Base-by-base conservation (phyloP, 2,329 filamentous ascomycete species). In the Aspergillus unguis region DNA sequence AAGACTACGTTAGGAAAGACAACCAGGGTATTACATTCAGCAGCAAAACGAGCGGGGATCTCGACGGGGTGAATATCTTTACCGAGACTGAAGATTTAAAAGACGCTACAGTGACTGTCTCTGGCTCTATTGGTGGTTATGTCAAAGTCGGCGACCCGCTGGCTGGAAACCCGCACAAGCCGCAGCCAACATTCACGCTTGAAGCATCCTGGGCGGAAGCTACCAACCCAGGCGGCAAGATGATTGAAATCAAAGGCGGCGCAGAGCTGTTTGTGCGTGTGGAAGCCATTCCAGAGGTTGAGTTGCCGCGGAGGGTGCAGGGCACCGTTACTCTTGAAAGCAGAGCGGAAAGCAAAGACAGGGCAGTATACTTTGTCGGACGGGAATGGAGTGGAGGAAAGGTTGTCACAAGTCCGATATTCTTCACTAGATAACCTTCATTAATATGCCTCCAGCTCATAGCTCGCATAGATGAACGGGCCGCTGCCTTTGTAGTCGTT, bases 391-490 rank as follows among this genome's bases (percentile, higher is more conserved):
- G 36, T 17, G n/a, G 17, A 17, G 17, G 17, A 17, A 17, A 17
- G 17, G 17, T 17, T 17, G 17, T 17, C 17, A 17, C 17, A 17
- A 17, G 17, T 17, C 17, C 17, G 17, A 17, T 17, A 17, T 17
- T 17, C 17, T 17, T 17, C 1, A 17, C 17, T 17, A 17, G 1
- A 17, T 17, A 17, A 1, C 17, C 17, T 17, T 17, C 1, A 17
- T 47, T 25, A 37, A 26, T 47, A 37, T 2, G 29, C 54, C 29
- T 58, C 56, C 6, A 57, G 9, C 46, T 58, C 56, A n/a, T 58
- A 52, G 23, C 54, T 54, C 2, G 54, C 56, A 36, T 58, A 58
- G 43, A 58, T 58, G 25, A 58, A 58, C 8, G 56, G 54, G 6
- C 56, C 56, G 5, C 51, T 52, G 5, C 56, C 56, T 41, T 57